phyloP scores from a whole-genome alignment of 495 filamentous ascomycete genomes.

The Penicillium bovifimosum region DNA sequence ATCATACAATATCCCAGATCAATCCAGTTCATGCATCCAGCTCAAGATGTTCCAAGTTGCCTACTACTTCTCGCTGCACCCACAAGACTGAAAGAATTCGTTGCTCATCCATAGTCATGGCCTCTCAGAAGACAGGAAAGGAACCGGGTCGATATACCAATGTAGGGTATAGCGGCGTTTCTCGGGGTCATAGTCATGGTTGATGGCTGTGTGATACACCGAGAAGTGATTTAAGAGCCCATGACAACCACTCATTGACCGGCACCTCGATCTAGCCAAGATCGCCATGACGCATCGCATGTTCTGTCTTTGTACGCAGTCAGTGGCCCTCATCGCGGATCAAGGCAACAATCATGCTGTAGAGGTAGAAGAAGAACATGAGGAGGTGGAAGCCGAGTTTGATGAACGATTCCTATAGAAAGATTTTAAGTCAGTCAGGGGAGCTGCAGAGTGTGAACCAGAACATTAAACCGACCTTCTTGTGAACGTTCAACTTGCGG shows the following conservation, averaged over 20 bases:
- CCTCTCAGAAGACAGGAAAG: neutral
- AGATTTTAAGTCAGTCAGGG: neutral
- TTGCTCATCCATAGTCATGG: constrained; percentile 7
- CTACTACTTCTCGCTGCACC: constrained; percentile 14
- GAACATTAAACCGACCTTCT: constrained; percentile 64
- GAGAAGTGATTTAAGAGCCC: neutral
- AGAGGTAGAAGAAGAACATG: constrained; percentile 99
- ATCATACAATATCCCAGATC: neutral
- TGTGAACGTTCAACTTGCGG: constrained; percentile 97
- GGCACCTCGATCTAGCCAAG: constrained; percentile 15
- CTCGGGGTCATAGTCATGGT: neutral
- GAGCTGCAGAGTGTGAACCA: neutral
- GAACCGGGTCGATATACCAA: constrained; percentile 3
- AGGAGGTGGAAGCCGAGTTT: constrained; percentile 98
- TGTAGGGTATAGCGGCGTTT: constrained; percentile 4
- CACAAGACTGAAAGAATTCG: constrained; percentile 12
- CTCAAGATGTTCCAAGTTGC: constrained; percentile 9
- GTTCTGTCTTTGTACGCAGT: constrained; percentile 40
- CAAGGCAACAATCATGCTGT: constrained; percentile 97
- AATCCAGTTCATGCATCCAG: constrained; percentile 8
- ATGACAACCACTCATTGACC: neutral
- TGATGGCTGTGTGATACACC: constrained; percentile 1
- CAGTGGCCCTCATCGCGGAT: constrained; percentile 92
- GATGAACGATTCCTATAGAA: constrained; percentile 86
- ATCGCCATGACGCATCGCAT: constrained; percentile 39